Base-by-base conservation (phyloP, 768 basidiomycete species). In the Tulasnella calospora region DNA sequence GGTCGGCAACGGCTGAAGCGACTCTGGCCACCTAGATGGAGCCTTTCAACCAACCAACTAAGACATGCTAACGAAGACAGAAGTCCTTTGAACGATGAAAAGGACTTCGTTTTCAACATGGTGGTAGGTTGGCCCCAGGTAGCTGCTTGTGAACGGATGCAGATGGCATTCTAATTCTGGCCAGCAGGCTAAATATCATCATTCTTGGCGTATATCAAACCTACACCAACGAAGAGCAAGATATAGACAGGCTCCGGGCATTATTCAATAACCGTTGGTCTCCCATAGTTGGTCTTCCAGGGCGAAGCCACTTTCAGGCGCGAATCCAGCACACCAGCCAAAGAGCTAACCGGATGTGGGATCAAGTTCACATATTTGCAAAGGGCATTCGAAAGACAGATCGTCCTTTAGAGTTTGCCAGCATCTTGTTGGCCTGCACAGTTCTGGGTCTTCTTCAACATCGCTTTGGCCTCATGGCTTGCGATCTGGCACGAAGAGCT, bases 121-220 rank as follows among this genome's bases (percentile, higher is more conserved):
- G 33, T 17, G 61, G 61, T 35, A 15, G 30, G 30, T 35, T 35
- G 40, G 36, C 8, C 17, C 30, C n/a, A 33, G n/a, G 27, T 30
- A n/a, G 13, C 4, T 67, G n/a, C 61, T n/a, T 30, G 8, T 67
- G 61, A 33, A 17, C 61, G 61, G 61, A 67, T 67, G 21, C 61
- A 67, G 33, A 67, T 67, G n/a, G 33, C 61, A 67, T 67, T 67
- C 61, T 67, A 67, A 67, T 67, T 67, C 61, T n/a, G 61, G 21
- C 61, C 61, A 67, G 33, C n/a, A 2, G 30, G 13, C 61, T 7
- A 51, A 67, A 33, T 67, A 67, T 67, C 61, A 33, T 30, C 61
- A 30, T 67, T 67, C 61, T 17, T 17, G 12, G 27, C n/a, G 33
- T 30, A 13, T 30, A 13, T 67, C 61, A 12, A 67, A 19, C 21